These are phyloP conservation scores for Pleoardoris graminearum DNA, from an alignment of 2,329 filamentous ascomycete genomes.

Conservation along the genomic window DNA sequence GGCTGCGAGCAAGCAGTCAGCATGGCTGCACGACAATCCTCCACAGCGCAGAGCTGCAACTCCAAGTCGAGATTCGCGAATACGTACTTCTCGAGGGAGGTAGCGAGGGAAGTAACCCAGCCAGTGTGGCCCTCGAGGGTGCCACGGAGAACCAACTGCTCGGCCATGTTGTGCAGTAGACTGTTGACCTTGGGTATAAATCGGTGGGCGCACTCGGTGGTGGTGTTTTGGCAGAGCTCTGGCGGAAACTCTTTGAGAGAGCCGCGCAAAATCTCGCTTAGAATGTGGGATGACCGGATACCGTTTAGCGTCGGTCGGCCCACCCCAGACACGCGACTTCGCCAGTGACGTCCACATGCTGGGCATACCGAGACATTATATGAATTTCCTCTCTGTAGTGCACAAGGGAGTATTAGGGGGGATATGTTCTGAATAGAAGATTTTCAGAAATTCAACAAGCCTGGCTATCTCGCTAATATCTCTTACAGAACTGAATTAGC, in stretches of 20 bases:
- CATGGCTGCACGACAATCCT: background rate
- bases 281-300: background rate
- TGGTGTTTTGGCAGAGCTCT: slow-evolving; percentile 27
- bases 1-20: slow-evolving; percentile 57
- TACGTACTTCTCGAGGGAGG: slow-evolving; percentile 91
- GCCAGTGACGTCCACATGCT: background rate
- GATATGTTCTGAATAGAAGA: too few relatives aligned
- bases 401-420: too few relatives aligned
- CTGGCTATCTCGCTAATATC: too few relatives aligned
- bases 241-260: slow-evolving; percentile 6
- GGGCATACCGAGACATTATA: too few relatives aligned
- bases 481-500: too few relatives aligned
- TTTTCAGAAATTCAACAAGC: too few relatives aligned
- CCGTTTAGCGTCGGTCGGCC: background rate
- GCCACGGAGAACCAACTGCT: slow-evolving; percentile 94
- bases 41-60: slow-evolving; percentile 8
- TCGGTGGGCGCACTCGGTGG: slow-evolving; percentile 35
- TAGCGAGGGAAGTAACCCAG: slow-evolving; percentile 98
- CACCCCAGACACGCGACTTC: background rate
- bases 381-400: too few relatives aligned
- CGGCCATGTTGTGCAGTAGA: slow-evolving; percentile 67
- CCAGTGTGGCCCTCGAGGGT: slow-evolving; percentile 99
- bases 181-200: slow-evolving; percentile 40
- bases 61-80: slow-evolving; percentile 8
- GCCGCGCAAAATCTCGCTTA: slow-evolving; percentile 7